Base-by-base conservation (phyloP, 768 basidiomycete species). In the Kwoniella dejecticola region DNA sequence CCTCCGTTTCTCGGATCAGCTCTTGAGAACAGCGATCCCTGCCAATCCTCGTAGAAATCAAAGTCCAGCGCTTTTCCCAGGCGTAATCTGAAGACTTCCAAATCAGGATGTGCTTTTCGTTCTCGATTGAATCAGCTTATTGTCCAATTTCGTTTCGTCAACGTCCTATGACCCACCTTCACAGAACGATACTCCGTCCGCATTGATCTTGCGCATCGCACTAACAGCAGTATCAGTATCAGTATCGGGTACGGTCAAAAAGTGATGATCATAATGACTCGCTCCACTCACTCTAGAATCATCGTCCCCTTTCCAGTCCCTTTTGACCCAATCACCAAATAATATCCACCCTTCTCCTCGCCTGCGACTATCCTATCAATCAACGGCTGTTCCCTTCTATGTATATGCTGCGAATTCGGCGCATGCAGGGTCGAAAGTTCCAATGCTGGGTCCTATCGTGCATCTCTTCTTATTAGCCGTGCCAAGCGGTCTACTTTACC, bases 1-100 rank as follows among this genome's bases (percentile, higher is more conserved):
- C 90, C 90, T 65, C 87, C 89, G 83, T 93, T 90, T 74, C 87
- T 80, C 17, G 91, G 90, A 80, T 95, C 90, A 40, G 87, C 82
- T 57, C 90, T 80, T 72, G 89, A 89, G 79, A 92, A 92, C 21
- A 94, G 78, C 1, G 74, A 74, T 45, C 74, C 74, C 54, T 90
- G 89, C 24, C 86, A 87, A 74, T 90, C 80, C 68, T 74, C 76
- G 29, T 88, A 87, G 80, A 83, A 92, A 75, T 95, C 91, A 70
- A 87, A 91, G 69, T 91, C 89, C 41, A 92, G 79, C 11, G 89
- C 87, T 77, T 91, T 91, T 47, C 91, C 91, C 24, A 95, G 82
- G 41, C 90, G 85, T 40, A 92, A 82, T 12, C 79, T 67, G 80
- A 94, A 91, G 30, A 93, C 89, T 76, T 91, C 89, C 17, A 93